Conservation (phyloP, 495 filamentous ascomycete genomes). For the Trichodelitschia bisporula region DNA sequence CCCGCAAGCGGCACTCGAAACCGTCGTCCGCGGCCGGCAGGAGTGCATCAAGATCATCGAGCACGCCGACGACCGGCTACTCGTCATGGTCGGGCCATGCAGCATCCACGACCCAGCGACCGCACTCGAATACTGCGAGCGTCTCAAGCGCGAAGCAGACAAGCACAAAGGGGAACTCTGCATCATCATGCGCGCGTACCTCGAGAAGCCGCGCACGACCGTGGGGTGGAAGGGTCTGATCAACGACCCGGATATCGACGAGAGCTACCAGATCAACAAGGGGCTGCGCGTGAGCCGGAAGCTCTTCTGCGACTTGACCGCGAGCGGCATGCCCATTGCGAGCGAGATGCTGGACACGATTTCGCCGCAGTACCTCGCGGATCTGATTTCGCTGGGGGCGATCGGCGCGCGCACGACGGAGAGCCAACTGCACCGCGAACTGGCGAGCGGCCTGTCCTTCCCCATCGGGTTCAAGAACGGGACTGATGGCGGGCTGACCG, state of each 20-base stretch:
- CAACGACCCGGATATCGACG: conserved; percentile 95
- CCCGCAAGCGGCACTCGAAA: conserved; percentile 18
- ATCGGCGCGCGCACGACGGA: conserved; percentile 96
- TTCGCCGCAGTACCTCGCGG: conserved; percentile 86
- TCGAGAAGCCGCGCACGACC: conserved; percentile 97
- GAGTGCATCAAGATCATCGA: conserved; percentile 70
- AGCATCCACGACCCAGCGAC: conserved; percentile 84
- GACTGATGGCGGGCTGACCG: conserved; percentile 76
- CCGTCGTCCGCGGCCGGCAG: conserved; percentile 59
- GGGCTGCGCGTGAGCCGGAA: conserved; percentile 69
- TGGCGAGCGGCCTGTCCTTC: conserved; percentile 93
- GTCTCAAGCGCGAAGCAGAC: conserved; percentile 46
- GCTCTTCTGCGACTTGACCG: conserved; percentile 76
- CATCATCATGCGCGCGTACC: conserved; percentile 95
- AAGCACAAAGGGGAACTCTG: conserved; percentile 62
- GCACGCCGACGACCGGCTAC: conserved; percentile 55
- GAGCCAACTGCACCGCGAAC: conserved; percentile 81
- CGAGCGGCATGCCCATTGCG: conserved; percentile 73
- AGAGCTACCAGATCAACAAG: conserved; percentile 98
- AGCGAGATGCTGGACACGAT: conserved; percentile 97
- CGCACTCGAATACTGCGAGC: conserved; percentile 65
- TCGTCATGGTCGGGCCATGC: conserved; percentile 88
- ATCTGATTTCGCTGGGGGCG: conserved; percentile 83
- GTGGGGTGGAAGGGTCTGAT: conserved; percentile 98
- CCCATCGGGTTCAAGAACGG: conserved; percentile 99